These are phyloP conservation scores for Aureobasidium musti DNA, from an alignment of 2,329 filamentous ascomycete species.

Conservation along the genomic window DNA sequence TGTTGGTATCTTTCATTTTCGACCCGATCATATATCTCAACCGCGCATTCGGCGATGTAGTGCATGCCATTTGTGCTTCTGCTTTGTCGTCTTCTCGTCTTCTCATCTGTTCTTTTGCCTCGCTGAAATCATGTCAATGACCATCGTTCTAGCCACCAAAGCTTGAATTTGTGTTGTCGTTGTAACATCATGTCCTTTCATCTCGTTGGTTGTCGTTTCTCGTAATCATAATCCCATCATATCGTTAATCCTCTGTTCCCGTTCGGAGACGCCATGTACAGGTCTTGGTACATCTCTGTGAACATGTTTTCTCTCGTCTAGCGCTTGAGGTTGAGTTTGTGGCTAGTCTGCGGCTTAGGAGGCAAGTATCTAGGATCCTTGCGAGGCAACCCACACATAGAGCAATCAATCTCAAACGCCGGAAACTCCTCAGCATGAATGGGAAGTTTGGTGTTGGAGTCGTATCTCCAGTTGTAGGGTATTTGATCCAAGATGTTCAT, in stretches of 20 bases:
- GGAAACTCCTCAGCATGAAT: not conserved
- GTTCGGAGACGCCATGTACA: not conserved
- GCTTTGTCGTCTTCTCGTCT: too few relatives aligned
- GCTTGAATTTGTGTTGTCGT: not conserved
- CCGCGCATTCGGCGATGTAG: too few relatives aligned
- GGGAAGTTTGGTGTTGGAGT: not conserved
- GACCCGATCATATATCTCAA: too few relatives aligned
- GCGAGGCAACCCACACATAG: not conserved
- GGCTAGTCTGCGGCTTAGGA: not conserved
- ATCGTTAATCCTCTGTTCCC: not conserved
- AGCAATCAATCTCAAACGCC: not conserved
- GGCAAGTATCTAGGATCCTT: not conserved
- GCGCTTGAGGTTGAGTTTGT: not conserved
- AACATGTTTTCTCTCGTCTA: not conserved
- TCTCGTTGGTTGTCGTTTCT: not conserved
- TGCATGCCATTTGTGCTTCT: too few relatives aligned
- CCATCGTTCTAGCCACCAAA: not conserved
- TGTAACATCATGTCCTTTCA: not conserved
- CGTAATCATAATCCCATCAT: not conserved
- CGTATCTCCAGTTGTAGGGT: not conserved
- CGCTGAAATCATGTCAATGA: too few relatives aligned
- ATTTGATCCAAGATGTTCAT: not conserved
- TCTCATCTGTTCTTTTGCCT: too few relatives aligned
- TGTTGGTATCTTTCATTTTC: too few relatives aligned
- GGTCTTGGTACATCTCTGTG: not conserved